Base-by-base conservation (phyloP, 441 rosid genomes). In the Erysimum cheiri region DNA sequence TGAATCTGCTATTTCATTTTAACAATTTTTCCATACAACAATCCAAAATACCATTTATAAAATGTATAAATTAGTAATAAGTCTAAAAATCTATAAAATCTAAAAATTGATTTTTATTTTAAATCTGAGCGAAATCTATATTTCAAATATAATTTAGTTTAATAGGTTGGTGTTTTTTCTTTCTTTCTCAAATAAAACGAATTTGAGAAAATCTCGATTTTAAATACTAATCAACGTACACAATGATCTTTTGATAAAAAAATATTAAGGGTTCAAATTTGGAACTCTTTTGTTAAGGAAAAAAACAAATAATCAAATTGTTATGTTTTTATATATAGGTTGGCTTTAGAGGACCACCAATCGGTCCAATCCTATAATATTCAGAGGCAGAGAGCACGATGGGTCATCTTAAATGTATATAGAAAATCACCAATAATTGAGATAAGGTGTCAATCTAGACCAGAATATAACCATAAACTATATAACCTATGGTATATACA, bases 361-460 rank as follows among this genome's bases (percentile, higher is more conserved):
- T 0, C 31, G 65, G 17, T 44, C 61, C 62, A 24, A 31, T 11
- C 8, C 14, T n/a, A 26, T 46, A 47, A 8, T 55, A 64, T 46
- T 47, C 9, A 72, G 43, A 15, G 8, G 58, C 52, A 31, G n/a
- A 3, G 11, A 28, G 31, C 28, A 73, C 46, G 55, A 59, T 35
- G 43, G 28, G 33, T 17, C 72, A 43, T 35, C 41, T 60, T 59
- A 31, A 8, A 50, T 15, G 10, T 41, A 10, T 12, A 32, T 43
- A 52, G 2, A 60, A 46, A 52, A 52, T 50, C 24, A n/a, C 19
- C 68, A 67, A 73, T 73, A 67, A 73, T 73, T 67, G 69, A 67
- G 29, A 43, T 67, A 52, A 53, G 72, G 55, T 59, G 12, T 9
- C 67, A 31, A 59, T 52, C 40, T 33, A 66, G 10, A 43, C 22